A percentile compares a stretch with the other conserved stretches of the same genome.
These are phyloP conservation scores for Diophrys appendiculata DNA, from an alignment of 73 alveolate genomes.

Conservation along the genomic window DNA sequence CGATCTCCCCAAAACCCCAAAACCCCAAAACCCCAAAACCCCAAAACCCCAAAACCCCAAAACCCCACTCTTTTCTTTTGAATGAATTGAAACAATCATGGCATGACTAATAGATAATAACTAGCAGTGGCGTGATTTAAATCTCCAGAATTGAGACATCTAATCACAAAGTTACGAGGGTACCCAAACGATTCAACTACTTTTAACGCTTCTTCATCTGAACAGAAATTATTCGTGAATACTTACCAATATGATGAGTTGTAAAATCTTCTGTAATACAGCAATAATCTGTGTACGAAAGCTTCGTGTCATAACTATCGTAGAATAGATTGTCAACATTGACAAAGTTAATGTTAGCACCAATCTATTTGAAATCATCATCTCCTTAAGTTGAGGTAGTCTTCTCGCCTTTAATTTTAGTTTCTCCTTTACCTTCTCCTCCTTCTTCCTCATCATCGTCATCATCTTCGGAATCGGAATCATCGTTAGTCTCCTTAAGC, in stretches of 20 bases:
- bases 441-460: conserved; percentile 47
- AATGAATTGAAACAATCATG: no score
- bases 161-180: conserved; percentile 52
- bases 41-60: no score
- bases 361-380: conserved; percentile 46
- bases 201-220: conserved; percentile 44
- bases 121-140: conserved; percentile 83
- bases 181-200: conserved; percentile 44
- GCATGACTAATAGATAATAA: conserved; percentile 63
- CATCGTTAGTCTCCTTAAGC: conserved; percentile 62
- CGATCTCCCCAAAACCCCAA: no score
- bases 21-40: no score
- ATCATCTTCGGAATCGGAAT: conserved; percentile 28
- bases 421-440: conserved; percentile 14
- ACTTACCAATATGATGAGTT: conserved; percentile 61
- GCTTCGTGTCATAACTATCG: conserved; percentile 24
- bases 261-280: conserved; percentile 68
- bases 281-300: conserved; percentile 64
- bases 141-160: conserved; percentile 66
- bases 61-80: no score
- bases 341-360: conserved; percentile 59
- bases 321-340: conserved; percentile 66
- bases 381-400: not conserved
- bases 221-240: no score
- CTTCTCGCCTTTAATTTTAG: conserved; percentile 6